Evolutionary conservation across 805 yeast species (phyloP), one percentile per base, ranked within the genome.

Genomic region (Ogataea ramenticola): DNA sequence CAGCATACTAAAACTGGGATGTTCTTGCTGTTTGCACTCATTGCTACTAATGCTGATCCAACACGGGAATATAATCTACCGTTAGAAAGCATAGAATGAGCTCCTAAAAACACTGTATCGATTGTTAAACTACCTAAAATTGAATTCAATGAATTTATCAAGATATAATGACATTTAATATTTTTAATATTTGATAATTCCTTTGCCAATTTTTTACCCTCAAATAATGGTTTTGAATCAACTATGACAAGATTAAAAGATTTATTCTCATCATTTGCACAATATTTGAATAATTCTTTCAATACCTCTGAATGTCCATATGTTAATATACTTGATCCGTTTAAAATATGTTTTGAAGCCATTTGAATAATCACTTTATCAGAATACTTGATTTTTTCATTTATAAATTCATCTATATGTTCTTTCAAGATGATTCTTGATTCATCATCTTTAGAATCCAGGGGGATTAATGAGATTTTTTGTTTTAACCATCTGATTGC

Each of bases 401-500:
- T 77, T 39, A 91, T 80, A 60, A 86, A 93, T 36, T 74, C 80
- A 50, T 86, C 90, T 52, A 93, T 90, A 50, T 77, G 75, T 40
- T 73, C 80, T 46, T 77, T 65, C 45, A 93, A 70, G 31, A 71
- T 66, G 14, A 59, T 63, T 58, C 87, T 89, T 24, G 96, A 96
- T 29, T 74, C 74, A 16, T 64, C 70, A 45, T 85, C 93, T 24
- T 72, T 61, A 27, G 79, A 69, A 49, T 86, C 95, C 44, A 90
- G 80, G 46, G 89, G 81, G 40, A 91, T 78, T 36, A 77, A 73
- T 1, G 96, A 80, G 44, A 93, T 91, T 61, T 86, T 91, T 67
- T 91, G 98, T 58, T 93, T 93, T 50, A 93, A 73, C 96, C 97
- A 90, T 55, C 99, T 79, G 52, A 93, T 93, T 2, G 97, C 91